A percentile compares a stretch with the other conserved stretches of the same genome.
Evolutionary conservation across 2,329 filamentous ascomycete species (phyloP).

Genomic region (Fusarium odoratissimum): DNA sequence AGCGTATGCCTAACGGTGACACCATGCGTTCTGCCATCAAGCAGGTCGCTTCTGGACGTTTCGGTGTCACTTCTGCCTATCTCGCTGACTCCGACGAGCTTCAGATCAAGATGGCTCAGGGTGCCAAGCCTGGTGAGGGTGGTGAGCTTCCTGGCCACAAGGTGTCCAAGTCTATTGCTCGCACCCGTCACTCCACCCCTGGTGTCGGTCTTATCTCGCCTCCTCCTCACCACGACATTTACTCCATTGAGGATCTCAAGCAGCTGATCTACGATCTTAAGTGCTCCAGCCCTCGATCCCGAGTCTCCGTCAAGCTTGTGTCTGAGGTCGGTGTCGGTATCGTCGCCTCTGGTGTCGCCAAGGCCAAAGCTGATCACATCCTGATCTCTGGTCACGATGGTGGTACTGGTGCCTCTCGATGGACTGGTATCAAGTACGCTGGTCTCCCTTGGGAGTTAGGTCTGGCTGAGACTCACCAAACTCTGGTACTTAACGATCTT

Average conservation of each 20-base stretch:
- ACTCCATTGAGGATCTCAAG: constrained; percentile 98
- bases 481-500: constrained; percentile 92
- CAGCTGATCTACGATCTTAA: constrained; percentile 98
- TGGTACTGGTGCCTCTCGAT: constrained; percentile 94
- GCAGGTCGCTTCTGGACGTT: constrained; percentile 94
- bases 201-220: constrained; percentile 97
- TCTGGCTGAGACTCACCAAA: constrained; percentile 97
- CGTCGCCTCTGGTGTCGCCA: constrained; percentile 95
- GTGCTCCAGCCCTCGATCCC: constrained; percentile 91
- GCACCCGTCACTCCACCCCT: constrained; percentile 94
- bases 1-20: constrained; percentile 88
- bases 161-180: constrained; percentile 92
- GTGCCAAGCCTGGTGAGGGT: constrained; percentile 96
- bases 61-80: constrained; percentile 95
- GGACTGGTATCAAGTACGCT: constrained; percentile 99
- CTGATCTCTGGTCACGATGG: constrained; percentile 97
- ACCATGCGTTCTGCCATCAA: constrained; percentile 98
- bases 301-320: constrained; percentile 96
- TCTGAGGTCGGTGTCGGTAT: constrained; percentile 98
- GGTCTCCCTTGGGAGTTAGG: constrained; percentile 97
- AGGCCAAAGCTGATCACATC: constrained; percentile 97
- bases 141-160: constrained; percentile 98
- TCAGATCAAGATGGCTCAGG: constrained; percentile 99
- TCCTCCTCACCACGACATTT: constrained; percentile 97
- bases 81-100: constrained; percentile 95